Conservation (phyloP, 2,329 filamentous ascomycete species). For the Mycosphaerella arachidis region DNA sequence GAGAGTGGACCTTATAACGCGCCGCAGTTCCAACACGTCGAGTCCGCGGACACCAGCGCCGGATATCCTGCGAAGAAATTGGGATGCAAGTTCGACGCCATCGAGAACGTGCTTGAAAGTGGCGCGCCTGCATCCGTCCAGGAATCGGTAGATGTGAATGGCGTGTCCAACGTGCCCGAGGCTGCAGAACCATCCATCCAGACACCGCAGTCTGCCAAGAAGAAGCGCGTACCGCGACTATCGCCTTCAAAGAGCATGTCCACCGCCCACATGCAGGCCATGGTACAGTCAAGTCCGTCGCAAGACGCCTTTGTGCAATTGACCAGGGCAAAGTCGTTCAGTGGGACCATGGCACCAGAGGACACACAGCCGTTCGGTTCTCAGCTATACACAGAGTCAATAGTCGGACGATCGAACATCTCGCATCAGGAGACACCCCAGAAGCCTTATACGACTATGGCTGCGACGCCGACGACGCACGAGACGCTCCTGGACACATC, state of each 20-base stretch:
- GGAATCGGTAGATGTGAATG: background rate
- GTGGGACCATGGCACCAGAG: constrained; percentile 26
- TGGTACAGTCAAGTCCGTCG: constrained; percentile 17
- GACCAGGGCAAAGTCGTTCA: constrained; percentile 33
- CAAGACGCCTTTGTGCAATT: constrained; percentile 14
- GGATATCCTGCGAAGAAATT: background rate
- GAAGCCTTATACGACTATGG: constrained; percentile 2
- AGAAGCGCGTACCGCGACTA: constrained; percentile 13
- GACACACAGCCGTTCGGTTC: constrained; percentile 47
- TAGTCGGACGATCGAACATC: constrained; percentile 5
- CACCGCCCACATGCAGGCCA: constrained; percentile 22
- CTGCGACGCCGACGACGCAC: constrained; percentile 17
- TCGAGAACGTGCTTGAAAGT: background rate
- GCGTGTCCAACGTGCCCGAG: constrained; percentile 15
- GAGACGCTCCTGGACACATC: background rate
- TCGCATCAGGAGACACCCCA: constrained; percentile 4
- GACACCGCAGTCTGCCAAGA: constrained; percentile 11
- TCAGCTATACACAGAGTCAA: constrained; percentile 42
- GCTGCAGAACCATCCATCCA: constrained; percentile 12
- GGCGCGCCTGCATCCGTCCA: background rate
- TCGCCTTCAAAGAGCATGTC: constrained; percentile 21
- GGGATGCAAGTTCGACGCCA: background rate
- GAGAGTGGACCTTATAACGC: constrained; percentile 20
- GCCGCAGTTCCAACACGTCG: constrained; percentile 3
- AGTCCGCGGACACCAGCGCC: background rate